Evolutionary conservation across 768 basidiomycete genomes (phyloP), one percentile per base, ranked within the genome.

Genomic region (Clathrus columnatus): DNA sequence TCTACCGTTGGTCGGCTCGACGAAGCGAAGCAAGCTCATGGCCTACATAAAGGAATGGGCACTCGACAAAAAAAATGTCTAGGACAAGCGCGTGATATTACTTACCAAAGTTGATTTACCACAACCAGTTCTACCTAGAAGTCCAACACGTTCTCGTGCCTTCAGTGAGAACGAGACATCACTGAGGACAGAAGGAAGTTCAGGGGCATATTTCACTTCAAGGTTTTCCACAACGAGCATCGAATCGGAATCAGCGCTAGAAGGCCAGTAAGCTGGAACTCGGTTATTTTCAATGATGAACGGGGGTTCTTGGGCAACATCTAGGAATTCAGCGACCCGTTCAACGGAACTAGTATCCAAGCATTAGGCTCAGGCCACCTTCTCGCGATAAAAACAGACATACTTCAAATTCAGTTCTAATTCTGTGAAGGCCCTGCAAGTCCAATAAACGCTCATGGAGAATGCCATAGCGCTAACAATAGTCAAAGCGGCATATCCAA

Each of bases 121-220:
- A 47, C 68, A 67, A 5, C 70, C 71, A 4, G 69, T 72, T 8
- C 68, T 60, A 8, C 72, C 72, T 4, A 72, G 67, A 20, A 72
- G 56, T 4, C 72, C 72, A 50, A 74, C 62, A 55, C 72, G 70
- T 58, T 75, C 74, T 29, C 65, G 64, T 5, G 70, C 66, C 44
- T 65, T 67, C 54, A 74, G 62, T 3, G 65, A 60, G 61, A 74
- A 75, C 0, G 70, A 69, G 28, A 69, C 56, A 4, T 67, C 70
- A 48, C 70, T 64, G 51, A 73, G 66, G 4, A 72, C 70, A 11
- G 68, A 62, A 1, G 72, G 72, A 7, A 73, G 62, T 49, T 73
- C 71, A 1, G 69, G 69, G 16, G 67, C 65, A 60, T 73, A 73
- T 52, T 68, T 68, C 57, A 75, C 68, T 30, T 65, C 68, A 21